Conservation (phyloP, 2,329 filamentous ascomycete species). For the Diaporthe amygdali region DNA sequence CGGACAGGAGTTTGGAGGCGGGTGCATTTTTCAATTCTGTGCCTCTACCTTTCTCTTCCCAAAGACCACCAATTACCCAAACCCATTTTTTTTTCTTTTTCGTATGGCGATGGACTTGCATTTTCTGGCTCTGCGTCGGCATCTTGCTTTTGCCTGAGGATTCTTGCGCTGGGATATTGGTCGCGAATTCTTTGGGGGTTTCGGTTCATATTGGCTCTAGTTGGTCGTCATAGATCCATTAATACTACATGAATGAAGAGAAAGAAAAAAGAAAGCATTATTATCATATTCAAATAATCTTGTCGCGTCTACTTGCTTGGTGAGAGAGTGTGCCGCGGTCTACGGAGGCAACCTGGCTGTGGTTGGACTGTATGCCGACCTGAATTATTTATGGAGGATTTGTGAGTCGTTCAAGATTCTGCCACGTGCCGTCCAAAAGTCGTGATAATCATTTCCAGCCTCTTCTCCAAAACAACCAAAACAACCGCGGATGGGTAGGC, state of each 20-base stretch:
- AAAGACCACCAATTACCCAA: background rate
- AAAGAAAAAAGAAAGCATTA: background rate
- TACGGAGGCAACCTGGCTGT: background rate
- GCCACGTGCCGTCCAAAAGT: too few species aligned
- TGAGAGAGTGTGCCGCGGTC: background rate
- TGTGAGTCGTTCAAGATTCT: too few species aligned
- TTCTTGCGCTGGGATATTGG: background rate
- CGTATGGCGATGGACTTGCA: background rate
- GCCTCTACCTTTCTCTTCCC: background rate
- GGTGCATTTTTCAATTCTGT: background rate
- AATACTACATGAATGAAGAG: slow-evolving; percentile 2
- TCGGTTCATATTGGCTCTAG: background rate
- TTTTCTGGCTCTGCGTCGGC: slow-evolving; percentile 4
- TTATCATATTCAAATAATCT: background rate
- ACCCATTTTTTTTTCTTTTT: background rate
- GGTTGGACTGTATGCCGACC: too few species aligned
- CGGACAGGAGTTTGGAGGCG: slow-evolving; percentile 1
- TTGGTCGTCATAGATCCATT: background rate
- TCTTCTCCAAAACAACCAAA: too few species aligned
- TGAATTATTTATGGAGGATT: too few species aligned
- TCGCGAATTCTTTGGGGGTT: background rate
- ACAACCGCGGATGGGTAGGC: too few species aligned
- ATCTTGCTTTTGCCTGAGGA: background rate
- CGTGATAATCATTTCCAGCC: background rate
- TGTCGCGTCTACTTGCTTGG: background rate